Conservation (phyloP, 352 stramenopile genomes). For the Phytophthora podocarpi region DNA sequence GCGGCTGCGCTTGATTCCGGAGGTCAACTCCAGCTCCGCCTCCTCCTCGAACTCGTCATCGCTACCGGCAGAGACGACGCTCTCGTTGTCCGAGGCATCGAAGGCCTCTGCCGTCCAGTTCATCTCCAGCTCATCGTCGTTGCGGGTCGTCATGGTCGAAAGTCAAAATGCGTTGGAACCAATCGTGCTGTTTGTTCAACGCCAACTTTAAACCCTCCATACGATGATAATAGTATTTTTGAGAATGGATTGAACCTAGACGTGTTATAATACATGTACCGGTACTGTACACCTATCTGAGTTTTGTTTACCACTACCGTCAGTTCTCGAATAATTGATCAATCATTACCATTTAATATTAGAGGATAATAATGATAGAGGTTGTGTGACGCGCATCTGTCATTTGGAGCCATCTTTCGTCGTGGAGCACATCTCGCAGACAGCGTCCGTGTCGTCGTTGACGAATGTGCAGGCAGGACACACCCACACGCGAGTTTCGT, state of each 20-base stretch:
- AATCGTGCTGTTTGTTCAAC: no score
- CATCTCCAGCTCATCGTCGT: conserved; percentile 72
- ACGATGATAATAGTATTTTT: no score
- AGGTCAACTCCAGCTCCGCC: conserved; percentile 55
- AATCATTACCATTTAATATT: no score
- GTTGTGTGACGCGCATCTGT: no score
- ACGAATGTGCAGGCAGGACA: conserved; percentile 77
- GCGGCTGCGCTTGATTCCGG: conserved; percentile 50
- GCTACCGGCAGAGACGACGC: conserved; percentile 64
- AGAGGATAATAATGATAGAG: no score
- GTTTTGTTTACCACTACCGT: no score
- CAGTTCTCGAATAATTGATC: no score
- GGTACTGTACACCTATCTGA: no score
- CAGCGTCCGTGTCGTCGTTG: conserved; percentile 59
- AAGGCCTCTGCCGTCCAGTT: conserved; percentile 60
- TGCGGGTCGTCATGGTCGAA: conserved; percentile 23
- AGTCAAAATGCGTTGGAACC: background rate
- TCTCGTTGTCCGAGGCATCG: conserved; percentile 46
- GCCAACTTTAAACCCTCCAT: no score
- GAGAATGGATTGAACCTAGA: no score
- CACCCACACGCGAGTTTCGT: conserved; percentile 62
- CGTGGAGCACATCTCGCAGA: conserved; percentile 77
- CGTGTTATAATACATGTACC: no score
- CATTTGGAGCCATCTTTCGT: conserved; percentile 32
- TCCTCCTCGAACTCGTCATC: conserved; percentile 88